phyloP scores from a whole-genome alignment of 148 eudicot species.

The Vaccinium myrtillus region DNA sequence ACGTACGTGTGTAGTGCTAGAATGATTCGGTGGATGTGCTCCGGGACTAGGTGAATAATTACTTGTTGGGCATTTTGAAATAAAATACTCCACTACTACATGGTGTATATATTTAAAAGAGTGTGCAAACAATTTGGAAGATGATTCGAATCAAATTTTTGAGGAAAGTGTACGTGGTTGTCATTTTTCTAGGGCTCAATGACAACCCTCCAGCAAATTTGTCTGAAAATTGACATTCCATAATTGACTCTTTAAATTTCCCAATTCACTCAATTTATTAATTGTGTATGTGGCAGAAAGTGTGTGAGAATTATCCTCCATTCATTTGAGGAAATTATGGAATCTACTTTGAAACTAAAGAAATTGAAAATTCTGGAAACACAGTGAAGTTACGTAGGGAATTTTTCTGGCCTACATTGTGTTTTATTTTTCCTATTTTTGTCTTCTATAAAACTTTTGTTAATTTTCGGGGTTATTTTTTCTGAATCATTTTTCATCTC shows the following conservation, averaged over 20 bases:
- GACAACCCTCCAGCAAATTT: background rate
- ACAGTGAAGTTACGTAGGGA: too few species aligned
- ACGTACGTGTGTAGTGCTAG: too few species aligned
- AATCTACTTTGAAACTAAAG: too few species aligned
- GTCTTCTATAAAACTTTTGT: too few species aligned
- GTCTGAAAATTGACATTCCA: background rate
- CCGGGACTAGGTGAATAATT: background rate
- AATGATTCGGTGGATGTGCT: background rate
- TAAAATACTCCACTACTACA: background rate
- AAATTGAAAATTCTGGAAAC: background rate
- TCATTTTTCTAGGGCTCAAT: conserved; percentile 2
- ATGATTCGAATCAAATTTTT: background rate
- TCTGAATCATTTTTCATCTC: too few species aligned
- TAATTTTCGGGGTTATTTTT: too few species aligned
- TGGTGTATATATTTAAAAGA: background rate
- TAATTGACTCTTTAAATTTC: background rate
- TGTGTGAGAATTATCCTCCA: background rate
- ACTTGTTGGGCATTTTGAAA: background rate
- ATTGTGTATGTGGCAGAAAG: background rate
- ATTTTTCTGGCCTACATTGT: too few species aligned
- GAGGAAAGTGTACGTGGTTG: background rate
- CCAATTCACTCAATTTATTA: background rate
- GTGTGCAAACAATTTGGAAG: background rate
- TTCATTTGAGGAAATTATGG: background rate
- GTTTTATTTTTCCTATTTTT: too few species aligned